Evolutionary conservation across 75 land plant species (phyloP).

Genomic region (Ceratopteris richardii): DNA sequence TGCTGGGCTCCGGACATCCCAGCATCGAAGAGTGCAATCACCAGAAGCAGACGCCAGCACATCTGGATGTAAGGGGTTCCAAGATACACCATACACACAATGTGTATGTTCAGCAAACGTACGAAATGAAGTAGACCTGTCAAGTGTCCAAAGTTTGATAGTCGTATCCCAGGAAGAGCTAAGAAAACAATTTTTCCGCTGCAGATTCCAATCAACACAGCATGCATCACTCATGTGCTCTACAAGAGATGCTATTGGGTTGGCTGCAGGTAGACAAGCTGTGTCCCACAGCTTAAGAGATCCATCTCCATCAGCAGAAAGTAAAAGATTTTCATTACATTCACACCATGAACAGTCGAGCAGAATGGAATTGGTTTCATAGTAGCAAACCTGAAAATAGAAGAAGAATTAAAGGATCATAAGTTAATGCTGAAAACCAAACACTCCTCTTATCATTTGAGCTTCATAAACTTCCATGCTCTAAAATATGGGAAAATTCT

Average conservation of each 20-base stretch:
- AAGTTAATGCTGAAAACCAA: no score
- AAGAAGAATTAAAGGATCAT: no score
- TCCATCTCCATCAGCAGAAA: constrained; percentile 91
- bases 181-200: constrained; percentile 79
- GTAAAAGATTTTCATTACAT: constrained; percentile 69
- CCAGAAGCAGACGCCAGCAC: constrained; percentile 91
- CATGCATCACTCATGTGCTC: constrained; percentile 86
- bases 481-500: no score
- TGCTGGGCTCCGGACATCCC: constrained; percentile 81
- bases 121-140: constrained; percentile 56
- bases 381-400: constrained; percentile 15
- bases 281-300: constrained; percentile 79
- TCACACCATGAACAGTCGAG: constrained; percentile 94
- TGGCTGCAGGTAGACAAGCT: constrained; percentile 57
- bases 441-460: no score
- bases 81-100: constrained; percentile 70
- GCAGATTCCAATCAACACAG: constrained; percentile 75
- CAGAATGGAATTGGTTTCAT: constrained; percentile 81
- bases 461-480: no score
- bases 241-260: constrained; percentile 66
- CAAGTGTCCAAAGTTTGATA: constrained; percentile 83
- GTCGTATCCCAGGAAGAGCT: constrained; percentile 91
- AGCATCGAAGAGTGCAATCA: constrained; percentile 73
- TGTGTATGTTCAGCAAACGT: constrained; percentile 85
- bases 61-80: constrained; percentile 93